A percentile compares a stretch with the other conserved stretches of the same genome.
Evolutionary conservation across 345 rosid genomes (phyloP).

Genomic region (Citrus unshiu): DNA sequence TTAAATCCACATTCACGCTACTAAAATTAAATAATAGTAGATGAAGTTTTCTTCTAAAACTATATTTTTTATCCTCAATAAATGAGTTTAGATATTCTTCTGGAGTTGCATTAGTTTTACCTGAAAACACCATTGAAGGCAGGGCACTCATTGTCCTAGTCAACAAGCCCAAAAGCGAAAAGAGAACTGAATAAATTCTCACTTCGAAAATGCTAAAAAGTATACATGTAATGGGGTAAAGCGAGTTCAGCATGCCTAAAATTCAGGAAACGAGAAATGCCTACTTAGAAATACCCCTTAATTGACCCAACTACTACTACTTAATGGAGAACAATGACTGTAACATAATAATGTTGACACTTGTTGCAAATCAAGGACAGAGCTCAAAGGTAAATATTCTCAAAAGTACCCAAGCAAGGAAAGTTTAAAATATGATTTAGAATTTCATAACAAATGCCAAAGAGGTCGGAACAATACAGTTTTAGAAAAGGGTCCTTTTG

Average conservation of each 20-base stretch:
- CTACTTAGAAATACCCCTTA: not conserved
- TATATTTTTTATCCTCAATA: not conserved
- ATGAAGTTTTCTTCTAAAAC: not conserved
- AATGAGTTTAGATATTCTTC: constrained; percentile 1
- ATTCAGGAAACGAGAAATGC: not conserved
- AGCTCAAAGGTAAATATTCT: not conserved
- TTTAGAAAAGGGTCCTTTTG: not conserved
- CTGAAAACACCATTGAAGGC: not conserved
- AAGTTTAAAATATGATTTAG: not conserved
- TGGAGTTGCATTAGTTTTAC: not conserved
- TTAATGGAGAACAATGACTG: not conserved
- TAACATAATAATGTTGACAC: not conserved
- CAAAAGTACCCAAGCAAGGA: not conserved
- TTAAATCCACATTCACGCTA: not conserved
- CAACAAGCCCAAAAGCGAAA: not conserved
- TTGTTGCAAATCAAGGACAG: not conserved
- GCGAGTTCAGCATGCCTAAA: not conserved
- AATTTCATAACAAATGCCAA: not conserved
- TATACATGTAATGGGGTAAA: not conserved
- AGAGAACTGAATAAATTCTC: not conserved
- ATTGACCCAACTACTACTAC: not conserved
- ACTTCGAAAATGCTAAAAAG: not conserved
- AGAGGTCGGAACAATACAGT: not conserved
- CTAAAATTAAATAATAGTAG: not conserved
- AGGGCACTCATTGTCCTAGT: not conserved